Evolutionary conservation across 139 green algal genomes (phyloP), one percentile per base, ranked within the genome.

Genomic region (Eudorina sp.): DNA sequence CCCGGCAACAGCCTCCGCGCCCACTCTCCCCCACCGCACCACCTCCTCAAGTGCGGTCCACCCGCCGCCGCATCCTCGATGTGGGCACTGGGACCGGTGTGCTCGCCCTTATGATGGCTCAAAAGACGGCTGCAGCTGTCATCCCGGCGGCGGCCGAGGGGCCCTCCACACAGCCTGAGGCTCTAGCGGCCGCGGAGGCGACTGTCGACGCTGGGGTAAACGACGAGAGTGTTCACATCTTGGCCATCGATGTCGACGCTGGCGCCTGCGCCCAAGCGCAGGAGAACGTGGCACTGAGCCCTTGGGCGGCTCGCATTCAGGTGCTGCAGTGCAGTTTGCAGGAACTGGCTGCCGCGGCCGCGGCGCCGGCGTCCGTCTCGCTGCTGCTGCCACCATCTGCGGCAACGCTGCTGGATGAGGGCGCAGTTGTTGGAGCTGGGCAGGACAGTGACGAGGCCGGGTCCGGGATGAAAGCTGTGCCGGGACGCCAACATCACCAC

Each of bases 11-110:
- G n/a, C n/a, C n/a, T n/a, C n/a, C n/a, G n/a, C n/a, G n/a, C n/a
- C n/a, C n/a, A n/a, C n/a, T n/a, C 48, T 46, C 46, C 48, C 4
- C 23, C 53, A 48, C 21, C 4, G 5, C 53, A 43, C 31, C 48
- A 43, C 9, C 4, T 48, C 75, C 31, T 25, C 38, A 31, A 29
- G 2, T 5, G 3, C 27, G 7, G 34, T 8, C 8, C 51, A 7
- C 72, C 74, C n/a, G 38, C 9, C 1, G 31, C 8, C 27, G 62
- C 25, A 41, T 92, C 14, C 85, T 92, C 3, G 91, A 92, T 36
- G 46, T 93, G 13, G 92, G 92, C 25, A 93, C 89, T 0, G 92
- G 92, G 72, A 83, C 76, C n/a, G 91, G 91, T 27, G 88, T 94
- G 36, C 83, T 94, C 14, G 92, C 90, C 0, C 82, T 94, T 8